Evolutionary conservation across 2,329 filamentous ascomycete species (phyloP), one percentile per base, ranked within the genome.

Genomic region (Aspergillus ruber): DNA sequence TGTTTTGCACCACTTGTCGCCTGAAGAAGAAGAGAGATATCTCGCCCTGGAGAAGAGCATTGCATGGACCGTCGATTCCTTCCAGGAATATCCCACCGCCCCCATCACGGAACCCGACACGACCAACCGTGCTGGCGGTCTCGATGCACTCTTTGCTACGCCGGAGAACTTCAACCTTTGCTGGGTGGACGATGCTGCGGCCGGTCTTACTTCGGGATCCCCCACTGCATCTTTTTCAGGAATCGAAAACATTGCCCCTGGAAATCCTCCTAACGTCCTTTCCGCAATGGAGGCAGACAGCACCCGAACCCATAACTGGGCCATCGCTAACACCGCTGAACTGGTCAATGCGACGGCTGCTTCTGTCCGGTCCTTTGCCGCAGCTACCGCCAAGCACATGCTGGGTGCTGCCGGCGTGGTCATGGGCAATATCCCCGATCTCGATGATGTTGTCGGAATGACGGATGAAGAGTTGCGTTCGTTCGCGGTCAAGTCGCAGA

Each of bases 21-120:
- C 60, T 2, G 70, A 72, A n/a, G 73, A 76, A 54, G 71, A 73
- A 50, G 66, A 73, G 15, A 66, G 65, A 18, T 72, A 74, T 38
- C 60, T 76, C 1, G 64, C 64, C n/a, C 58, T 76, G 6, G 71
- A 75, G 52, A 70, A 69, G 48, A 63, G 58, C 45, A 58, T 66
- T 4, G 50, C 56, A 5, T 56, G 56, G 20, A 49, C 58, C 17
- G 53, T 59, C 9, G 67, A 67, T 49, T 61, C 58, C 33, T 65
- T 64, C 40, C 63, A 69, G 45, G 67, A 71, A 49, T 71, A 68
- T 50, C 68, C 69, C 2, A 56, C 60, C 2, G 53, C 64, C 3
- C 57, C 62, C 3, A 57, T 65, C 39, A 64, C 70, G 8, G 63
- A 70, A 17, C 65, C 69, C 3, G 71, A 74, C 42, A 56, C 62